Evolutionary conservation across 306 rosid species (phyloP), one percentile per base, ranked within the genome.

Genomic region (Rosa chinensis): DNA sequence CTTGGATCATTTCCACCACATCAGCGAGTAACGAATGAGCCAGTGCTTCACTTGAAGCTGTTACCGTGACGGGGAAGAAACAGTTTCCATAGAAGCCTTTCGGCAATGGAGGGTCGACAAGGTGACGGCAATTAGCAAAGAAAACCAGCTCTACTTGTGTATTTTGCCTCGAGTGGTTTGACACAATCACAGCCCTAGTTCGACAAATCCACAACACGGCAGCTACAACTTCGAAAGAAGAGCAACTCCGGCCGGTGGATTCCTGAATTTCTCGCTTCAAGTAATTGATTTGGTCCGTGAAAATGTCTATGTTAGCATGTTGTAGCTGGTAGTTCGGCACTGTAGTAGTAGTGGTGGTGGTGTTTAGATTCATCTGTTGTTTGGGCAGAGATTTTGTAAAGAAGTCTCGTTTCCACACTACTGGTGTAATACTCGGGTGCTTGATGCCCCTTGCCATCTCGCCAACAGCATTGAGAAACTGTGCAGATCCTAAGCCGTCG

Each of bases 401-500:
- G 75, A 93, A 91, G 82, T 88, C 79, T 48, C 97, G 86, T 2
- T 81, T 77, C 97, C 98, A 93, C 52, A 77, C 83, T 0, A 59
- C 66, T 59, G 97, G 95, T n/a, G 69, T 32, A 4, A 85, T 72
- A 83, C 72, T 88, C 21, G 84, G 92, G 9, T 78, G 82, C 6
- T 80, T 67, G 1, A 74, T 45, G 3, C 88, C 93, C 78, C 94
- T 83, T 6, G 97, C 92, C 14, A 87, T 32, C 74, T 93, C 97
- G 44, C 93, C 91, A 6, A 93, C 79, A 0, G 94, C 95, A 16
- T 89, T 91, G 20, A 93, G 89, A 77, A 93, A 93, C 37, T 90
- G 93, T 32, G 98, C 98, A 14, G 98, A 94, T 6, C 98, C 98
- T 28, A 93, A 91, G 21, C 98, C 98, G 47, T 93, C 97, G 7